phyloP scores from a whole-genome alignment of 768 basidiomycete genomes.

The Tremella yokohamensis region DNA sequence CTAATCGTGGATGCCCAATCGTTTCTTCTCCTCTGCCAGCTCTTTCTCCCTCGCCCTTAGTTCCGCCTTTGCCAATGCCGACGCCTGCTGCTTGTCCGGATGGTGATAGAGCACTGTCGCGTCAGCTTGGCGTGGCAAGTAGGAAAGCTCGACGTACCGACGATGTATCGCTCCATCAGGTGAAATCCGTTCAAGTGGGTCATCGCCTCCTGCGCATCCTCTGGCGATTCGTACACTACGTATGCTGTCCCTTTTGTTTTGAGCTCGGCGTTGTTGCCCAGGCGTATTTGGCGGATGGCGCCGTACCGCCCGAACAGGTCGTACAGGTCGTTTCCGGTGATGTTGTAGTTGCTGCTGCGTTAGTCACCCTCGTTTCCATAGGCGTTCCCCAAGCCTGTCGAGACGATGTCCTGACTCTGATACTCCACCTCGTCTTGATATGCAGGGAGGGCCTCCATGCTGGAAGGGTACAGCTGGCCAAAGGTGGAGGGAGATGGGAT shows the following conservation, averaged over 20 bases:
- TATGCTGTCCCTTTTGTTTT: conserved; percentile 96
- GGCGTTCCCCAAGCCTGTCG: too few species aligned
- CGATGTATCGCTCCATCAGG: conserved; percentile 95
- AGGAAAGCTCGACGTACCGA: conserved; percentile 55
- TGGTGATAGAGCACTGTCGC: conserved; percentile 82
- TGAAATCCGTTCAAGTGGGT: conserved; percentile 98
- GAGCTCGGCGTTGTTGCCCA: conserved; percentile 64
- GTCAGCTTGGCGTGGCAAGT: not conserved
- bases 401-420: too few species aligned
- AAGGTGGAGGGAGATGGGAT: too few species aligned
- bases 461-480: too few species aligned
- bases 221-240: conserved; percentile 58
- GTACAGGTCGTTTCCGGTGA: conserved; percentile 79
- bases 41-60: conserved; percentile 87
- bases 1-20: conserved; percentile 48
- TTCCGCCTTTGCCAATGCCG: conserved; percentile 79
- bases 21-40: conserved; percentile 76
- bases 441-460: too few species aligned
- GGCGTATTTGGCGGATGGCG: conserved; percentile 88
- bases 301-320: conserved; percentile 98
- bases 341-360: conserved; percentile 45
- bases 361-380: not conserved
- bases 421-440: too few species aligned
- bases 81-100: conserved; percentile 93
- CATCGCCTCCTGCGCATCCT: conserved; percentile 89